Evolutionary conservation across 257 asterid genomes (phyloP), one percentile per base, ranked within the genome.

Genomic region (Gentiana macrophylla): DNA sequence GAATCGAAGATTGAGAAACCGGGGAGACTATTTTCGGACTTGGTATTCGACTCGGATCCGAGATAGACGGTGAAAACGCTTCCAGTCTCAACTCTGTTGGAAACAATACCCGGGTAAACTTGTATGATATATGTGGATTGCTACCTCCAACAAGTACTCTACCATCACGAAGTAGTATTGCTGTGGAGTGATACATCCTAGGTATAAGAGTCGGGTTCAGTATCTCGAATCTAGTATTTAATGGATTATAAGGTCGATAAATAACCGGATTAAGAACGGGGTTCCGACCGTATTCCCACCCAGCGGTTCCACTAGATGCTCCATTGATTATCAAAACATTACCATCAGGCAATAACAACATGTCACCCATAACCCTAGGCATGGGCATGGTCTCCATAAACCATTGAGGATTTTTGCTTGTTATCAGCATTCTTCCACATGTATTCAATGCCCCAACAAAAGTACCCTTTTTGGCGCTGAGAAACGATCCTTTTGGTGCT

Each of bases 311-410:
- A 0, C 38, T 8, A 0, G 72, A 47, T 0, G 77, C 85, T 10
- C 85, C 81, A 9, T 73, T 76, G 1, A 79, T 61, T 6, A 79
- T 70, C 53, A 79, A 24, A 3, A 79, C 63, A 6, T 70, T 43
- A 2, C 77, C 82, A 32, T 76, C 68, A 0, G 86, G 82, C 11
- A 79, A 37, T 12, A 77, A 32, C 8, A 76, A 36, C 82, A 79
- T 79, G 56, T 79, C 82, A 12, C 86, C 76, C 82, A 79, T 76
- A 63, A 66, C 69, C 12, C 82, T 59, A 52, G 70, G 60, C 6
- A 43, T 1, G 2, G 86, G 86, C 86, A 79, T 79, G 36, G 67
- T 70, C 56, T 79, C 86, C 80, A 73, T 70, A 9, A 9, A 52
- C 86, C 82, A 79, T 37, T 66, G 56, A 2, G 86, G 86, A 38